These are phyloP conservation scores for Mortierella antarctica DNA, from an alignment of 192 early-diverging fungal genomes.

Conservation along the genomic window DNA sequence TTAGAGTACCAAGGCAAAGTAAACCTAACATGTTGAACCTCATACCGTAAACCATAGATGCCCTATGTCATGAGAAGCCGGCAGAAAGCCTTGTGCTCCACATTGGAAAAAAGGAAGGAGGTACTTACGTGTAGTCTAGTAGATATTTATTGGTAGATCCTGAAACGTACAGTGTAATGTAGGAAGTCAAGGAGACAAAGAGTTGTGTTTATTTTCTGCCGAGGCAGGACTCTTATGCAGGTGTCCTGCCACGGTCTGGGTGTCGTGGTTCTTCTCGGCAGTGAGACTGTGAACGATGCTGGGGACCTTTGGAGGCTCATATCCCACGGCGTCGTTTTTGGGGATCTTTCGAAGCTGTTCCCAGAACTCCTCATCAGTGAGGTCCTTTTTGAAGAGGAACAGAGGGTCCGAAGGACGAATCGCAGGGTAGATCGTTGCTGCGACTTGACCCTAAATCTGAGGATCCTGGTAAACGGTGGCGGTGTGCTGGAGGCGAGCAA, in stretches of 20 bases:
- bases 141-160: no score
- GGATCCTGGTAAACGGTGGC: background rate
- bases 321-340: conserved; percentile 21
- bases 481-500: background rate
- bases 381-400: background rate
- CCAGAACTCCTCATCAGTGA: conserved; percentile 12
- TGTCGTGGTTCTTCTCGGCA: conserved; percentile 15
- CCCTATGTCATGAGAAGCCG: no score
- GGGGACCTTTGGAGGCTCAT: conserved; percentile 22
- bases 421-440: background rate
- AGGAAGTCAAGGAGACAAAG: no score
- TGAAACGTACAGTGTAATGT: no score
- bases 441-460: conserved; percentile 1
- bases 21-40: no score
- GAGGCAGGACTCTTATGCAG: no score
- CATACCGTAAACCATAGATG: no score
- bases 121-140: no score
- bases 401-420: conserved; percentile 1
- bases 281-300: background rate
- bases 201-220: no score
- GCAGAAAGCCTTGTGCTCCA: no score
- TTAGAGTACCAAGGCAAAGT: no score
- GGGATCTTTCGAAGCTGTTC: conserved; percentile 6
- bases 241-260: background rate
- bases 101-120: no score